Evolutionary conservation across 1,284 basidiomycete genomes (phyloP).

Genomic region (Phellopilus nigrolimitatus): DNA sequence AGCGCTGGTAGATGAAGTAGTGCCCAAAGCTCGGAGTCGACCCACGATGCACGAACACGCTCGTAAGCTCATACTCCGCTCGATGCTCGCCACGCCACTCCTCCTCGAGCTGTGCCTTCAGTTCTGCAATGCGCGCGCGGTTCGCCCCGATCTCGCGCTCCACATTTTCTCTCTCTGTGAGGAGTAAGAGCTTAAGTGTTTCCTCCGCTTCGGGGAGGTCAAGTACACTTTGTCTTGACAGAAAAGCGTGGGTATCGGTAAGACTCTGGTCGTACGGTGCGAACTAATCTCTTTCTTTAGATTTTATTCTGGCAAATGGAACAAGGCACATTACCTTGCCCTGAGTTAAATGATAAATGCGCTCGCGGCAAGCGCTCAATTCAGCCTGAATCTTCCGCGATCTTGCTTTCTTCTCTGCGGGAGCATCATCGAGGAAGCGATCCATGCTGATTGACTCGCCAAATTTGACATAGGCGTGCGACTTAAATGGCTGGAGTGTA

Average conservation of each 20-base stretch:
- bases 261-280: constrained; percentile 53
- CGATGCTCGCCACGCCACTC: constrained; percentile 71
- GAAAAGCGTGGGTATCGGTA: constrained; percentile 48
- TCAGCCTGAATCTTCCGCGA: constrained; percentile 68
- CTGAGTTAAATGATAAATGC: constrained; percentile 62
- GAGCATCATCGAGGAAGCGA: constrained; percentile 80
- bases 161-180: constrained; percentile 48
- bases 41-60: constrained; percentile 95
- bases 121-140: constrained; percentile 45
- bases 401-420: constrained; percentile 63
- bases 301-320: not conserved
- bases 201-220: constrained; percentile 47
- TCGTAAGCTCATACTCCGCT: constrained; percentile 86
- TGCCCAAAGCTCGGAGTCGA: constrained; percentile 80
- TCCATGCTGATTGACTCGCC: constrained; percentile 86
- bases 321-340: constrained; percentile 50
- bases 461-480: constrained; percentile 92
- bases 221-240: constrained; percentile 42
- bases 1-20: constrained; percentile 85
- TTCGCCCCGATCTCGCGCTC: constrained; percentile 58
- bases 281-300: not conserved
- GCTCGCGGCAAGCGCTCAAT: constrained; percentile 58
- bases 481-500: constrained; percentile 87
- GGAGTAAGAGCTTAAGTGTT: constrained; percentile 46
- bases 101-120: constrained; percentile 70